Evolutionary conservation across 179 eudicot species (phyloP), one percentile per base, ranked within the genome.

Genomic region (Heliamphora pulchella): DNA sequence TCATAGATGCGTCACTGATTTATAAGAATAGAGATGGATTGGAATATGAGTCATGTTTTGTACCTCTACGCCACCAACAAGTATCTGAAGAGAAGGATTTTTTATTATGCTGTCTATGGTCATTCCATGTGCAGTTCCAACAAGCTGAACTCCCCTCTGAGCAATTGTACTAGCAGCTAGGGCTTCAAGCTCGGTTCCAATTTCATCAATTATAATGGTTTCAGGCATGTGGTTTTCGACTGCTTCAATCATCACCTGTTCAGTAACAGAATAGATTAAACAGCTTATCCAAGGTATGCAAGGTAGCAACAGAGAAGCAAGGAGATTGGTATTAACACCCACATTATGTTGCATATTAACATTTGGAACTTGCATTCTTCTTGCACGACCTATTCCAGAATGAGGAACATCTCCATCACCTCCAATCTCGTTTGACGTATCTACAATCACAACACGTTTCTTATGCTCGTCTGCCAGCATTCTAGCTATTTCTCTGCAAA

Each of bases 361-460:
- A 83, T 96, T 94, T 79, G 99, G 96, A 75, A 96, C 99, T 89
- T 96, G 99, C 99, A 96, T 94, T 78, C 99, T 92, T 84, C 99
- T 89, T 47, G 99, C 98, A 66, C 92, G 90, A 41, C 99, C 99
- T 71, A 96, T 96, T 63, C 99, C 99, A 46, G 93, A 88, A 88
- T 96, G 99, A 62, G 99, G 99, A 82, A 96, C 91, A 87, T 96
- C 99, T 20, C 98, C 99, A 86, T 96, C 98, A 74, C 98, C 99
- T 78, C 98, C 99, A 73, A 96, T 96, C 90, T 96, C 99, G 83
- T 94, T 96, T 55, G 99, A 96, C 20, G 99, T 96, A 82, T 96
- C 99, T 69, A 96, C 91, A 83, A 96, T 94, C 31, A 96, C 93
- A 68, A 96, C 99, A 20, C 99, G 92, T 80, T 92, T 96, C 78